These are phyloP conservation scores for Kwoniella mangroviensis DNA, from an alignment of 768 basidiomycete species.

Conservation along the genomic window DNA sequence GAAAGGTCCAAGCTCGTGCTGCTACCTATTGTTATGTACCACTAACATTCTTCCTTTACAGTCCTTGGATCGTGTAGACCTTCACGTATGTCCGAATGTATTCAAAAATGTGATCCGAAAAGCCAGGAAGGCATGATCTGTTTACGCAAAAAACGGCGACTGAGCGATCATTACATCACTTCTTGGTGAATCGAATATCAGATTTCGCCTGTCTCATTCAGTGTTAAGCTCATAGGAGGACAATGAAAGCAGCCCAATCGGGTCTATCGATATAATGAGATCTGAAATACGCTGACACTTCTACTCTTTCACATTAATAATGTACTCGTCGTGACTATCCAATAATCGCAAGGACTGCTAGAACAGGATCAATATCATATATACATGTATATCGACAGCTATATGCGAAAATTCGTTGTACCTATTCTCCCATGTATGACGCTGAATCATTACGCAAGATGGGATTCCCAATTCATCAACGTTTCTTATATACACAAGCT, in stretches of 20 bases:
- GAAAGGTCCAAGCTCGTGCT: background rate
- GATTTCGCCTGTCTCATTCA: background rate
- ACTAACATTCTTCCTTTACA: background rate
- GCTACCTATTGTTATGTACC: too few species aligned
- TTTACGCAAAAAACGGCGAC: background rate
- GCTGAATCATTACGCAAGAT: background rate
- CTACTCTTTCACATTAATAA: too few species aligned
- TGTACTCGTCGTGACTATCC: too few species aligned
- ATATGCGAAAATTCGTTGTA: too few species aligned
- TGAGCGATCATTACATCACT: background rate
- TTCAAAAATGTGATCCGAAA: background rate
- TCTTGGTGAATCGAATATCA: background rate
- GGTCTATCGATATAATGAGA: too few species aligned
- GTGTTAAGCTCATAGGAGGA: background rate
- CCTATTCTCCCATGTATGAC: background rate
- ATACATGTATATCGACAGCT: too few species aligned
- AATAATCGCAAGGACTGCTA: too few species aligned
- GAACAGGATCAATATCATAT: too few species aligned
- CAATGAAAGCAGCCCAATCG: too few species aligned
- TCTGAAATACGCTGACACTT: too few species aligned
- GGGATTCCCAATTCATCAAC: conserved; percentile 25
- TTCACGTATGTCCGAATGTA: too few species aligned
- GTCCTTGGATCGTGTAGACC: background rate
- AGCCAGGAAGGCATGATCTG: background rate
- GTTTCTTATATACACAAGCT: conserved; percentile 59